Base-by-base conservation (phyloP, 441 rosid genomes). In the Populus hybrid region DNA sequence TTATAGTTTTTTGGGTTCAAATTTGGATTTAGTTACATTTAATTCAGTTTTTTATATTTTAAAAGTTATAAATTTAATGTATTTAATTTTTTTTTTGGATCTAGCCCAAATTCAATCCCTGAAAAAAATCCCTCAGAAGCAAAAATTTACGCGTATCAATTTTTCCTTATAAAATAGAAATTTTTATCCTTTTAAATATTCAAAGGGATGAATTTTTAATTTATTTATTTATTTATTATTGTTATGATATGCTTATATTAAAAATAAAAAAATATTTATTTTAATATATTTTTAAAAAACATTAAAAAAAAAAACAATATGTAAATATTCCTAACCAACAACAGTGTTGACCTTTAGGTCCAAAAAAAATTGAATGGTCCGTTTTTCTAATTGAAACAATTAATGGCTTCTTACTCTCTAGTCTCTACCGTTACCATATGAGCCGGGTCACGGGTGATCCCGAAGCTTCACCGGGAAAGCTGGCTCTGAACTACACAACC, bases 161-260 rank as follows among this genome's bases (percentile, higher is more conserved):
- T 46, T 46, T 46, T 46, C 0, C 6, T 14, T 46, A 14, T 12
- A 46, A 14, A 46, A 46, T 46, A 12, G 1, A 1, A 46, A 4
- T 46, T 14, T 4, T 46, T 46, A 14, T 46, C 57, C 19, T 46
- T 46, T 4, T 0, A 46, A 46, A 46, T 14, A 46, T 46, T 46
- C 6, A 14, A 46, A 46, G 1, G 16, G 0, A 2, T 46, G 19
- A 4, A 0, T 46, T 46, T 46, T 42, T 11, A 11, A 10, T 24
- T 24, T 24, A 11, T 9, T 38, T 38, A 38, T 2, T 38, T 9
- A 9, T 38, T 38, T 38, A 38, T 38, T 38, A 1, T 38, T 38
- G 1, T 38, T 38, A 0, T 38, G 0, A 38, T 9, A 0, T 38
- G 1, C 0, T 38, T 0, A 2, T 38, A 38, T 38, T 38, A 38